Evolutionary conservation across 192 early-diverging fungal species (phyloP).

Genomic region (Coemansia sp.): DNA sequence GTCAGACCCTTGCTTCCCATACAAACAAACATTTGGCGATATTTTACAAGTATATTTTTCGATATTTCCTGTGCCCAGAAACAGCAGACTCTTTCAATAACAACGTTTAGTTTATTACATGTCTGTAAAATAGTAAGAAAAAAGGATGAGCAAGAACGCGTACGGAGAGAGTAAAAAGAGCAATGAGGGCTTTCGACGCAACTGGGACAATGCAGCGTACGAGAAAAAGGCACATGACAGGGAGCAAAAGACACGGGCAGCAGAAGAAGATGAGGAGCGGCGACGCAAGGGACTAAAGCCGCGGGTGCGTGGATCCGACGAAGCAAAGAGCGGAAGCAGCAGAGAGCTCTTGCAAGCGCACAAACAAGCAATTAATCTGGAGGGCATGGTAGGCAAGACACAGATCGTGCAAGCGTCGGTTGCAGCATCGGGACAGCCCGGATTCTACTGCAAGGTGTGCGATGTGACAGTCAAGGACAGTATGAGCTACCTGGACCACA

Average conservation of each 20-base stretch:
- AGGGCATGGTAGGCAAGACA: constrained; percentile 76
- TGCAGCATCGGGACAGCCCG: constrained; percentile 69
- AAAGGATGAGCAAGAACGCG: constrained; percentile 16
- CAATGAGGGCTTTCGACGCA: constrained; percentile 34
- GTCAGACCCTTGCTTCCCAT: too few relatives aligned
- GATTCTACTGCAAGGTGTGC: constrained; percentile 90
- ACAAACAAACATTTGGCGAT: too few relatives aligned
- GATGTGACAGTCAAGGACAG: constrained; percentile 90
- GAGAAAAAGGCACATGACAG: constrained; percentile 66
- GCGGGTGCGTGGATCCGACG: constrained; percentile 6
- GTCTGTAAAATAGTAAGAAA: too few relatives aligned
- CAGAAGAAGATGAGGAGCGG: constrained; percentile 57
- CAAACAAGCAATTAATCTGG: constrained; percentile 66
- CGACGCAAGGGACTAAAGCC: constrained; percentile 55
- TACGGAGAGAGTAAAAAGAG: constrained; percentile 12
- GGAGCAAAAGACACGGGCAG: constrained; percentile 48
- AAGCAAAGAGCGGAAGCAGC: constrained; percentile 23
- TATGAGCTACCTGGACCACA: constrained; percentile 86
- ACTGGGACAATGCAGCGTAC: constrained; percentile 74
- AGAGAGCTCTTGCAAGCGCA: constrained; percentile 58
- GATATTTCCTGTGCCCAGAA: too few relatives aligned
- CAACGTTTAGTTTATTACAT: too few relatives aligned
- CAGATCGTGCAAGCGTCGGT: constrained; percentile 70
- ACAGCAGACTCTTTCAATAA: too few relatives aligned
- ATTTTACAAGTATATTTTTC: too few relatives aligned